Evolutionary conservation across 2,329 filamentous ascomycete genomes (phyloP), one percentile per base, ranked within the genome.

Genomic region (Alternaria triticimaculans): DNA sequence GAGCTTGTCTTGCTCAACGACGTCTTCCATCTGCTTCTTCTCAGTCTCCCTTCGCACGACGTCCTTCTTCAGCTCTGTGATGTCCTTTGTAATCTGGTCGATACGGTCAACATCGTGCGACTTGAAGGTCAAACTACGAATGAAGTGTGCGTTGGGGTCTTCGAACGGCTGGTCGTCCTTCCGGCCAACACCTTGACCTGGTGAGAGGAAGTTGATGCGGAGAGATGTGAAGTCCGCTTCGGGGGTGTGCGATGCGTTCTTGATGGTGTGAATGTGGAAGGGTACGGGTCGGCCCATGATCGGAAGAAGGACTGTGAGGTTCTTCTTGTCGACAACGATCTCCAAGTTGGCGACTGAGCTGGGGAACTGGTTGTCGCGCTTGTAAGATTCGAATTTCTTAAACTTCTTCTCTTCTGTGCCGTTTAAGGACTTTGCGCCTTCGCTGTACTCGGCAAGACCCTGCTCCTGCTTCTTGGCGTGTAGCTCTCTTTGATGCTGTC

Each of bases 11-110:
- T 99, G 96, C 81, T 98, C 96, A 6, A 99, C 94, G 21, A 99
- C 96, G 80, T 99, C 96, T 79, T 99, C 96, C 92, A 99, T 92
- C 73, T 99, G 95, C 84, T 99, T 99, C 88, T 98, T 97, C 82
- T 97, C 95, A 75, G 97, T 94, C 80, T 99, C 96, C 73, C 93
- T 92, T 81, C 97, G 94, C 45, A 93, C 88, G 6, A 92, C 90
- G 71, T 95, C 93, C 78, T 96, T 97, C 84, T 97, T 97, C 85
- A 99, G 90, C 76, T 97, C 96, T 11, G 93, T 95, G 73, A 99
- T 98, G 76, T 97, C 92, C 65, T 92, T 92, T 12, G 94, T 91
- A 70, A 99, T 96, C 74, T 96, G 93, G 62, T 93, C 91, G 78
- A 99, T 94, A 66, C 95, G 90, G 65, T 93, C 89, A 62, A 94